Base-by-base conservation (phyloP, 768 basidiomycete genomes). In the Auricularia sp. region DNA sequence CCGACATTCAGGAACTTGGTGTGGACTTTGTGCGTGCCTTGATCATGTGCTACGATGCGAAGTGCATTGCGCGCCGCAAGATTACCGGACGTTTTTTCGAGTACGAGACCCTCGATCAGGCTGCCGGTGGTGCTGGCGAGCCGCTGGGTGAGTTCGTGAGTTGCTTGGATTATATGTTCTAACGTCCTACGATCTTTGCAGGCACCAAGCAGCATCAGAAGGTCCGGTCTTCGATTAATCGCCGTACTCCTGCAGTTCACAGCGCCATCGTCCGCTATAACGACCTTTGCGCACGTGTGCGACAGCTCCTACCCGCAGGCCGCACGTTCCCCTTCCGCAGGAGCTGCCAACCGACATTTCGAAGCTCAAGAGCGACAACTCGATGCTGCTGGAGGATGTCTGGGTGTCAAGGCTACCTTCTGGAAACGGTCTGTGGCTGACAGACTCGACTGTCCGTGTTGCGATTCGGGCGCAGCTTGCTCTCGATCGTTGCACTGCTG, bases 11-110 rank as follows among this genome's bases (percentile, higher is more conserved):
- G n/a, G 69, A 68, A 3, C 44, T 76, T 6, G 65, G 71, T 14
- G 58, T 73, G 3, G 69, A 74, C 3, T 77, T 77, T 63, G 69
- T 77, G 2, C 65, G 65, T 2, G 71, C 67, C 0, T 72, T 80
- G 0, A 62, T 79, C 1, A 68, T 77, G 63, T 75, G 73, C 3
- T 69, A 72, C 0, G 76, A 79, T 65, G 69, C 78, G 34, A 80
- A 79, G 64, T 76, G 77, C 23, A 77, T 74, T 62, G 76, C 79
- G 4, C 65, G 73, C 8, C 75, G 74, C 62, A 66, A 69, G 12
- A 74, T 73, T 0, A 71, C 77, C 11, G 70, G 72, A 0, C 71
- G 71, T 18, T 77, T 79, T 54, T 75, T 75, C 35, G 76, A 78
- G 54, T 76, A 74, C 73, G 76, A 79, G 18, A 70, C 67, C 16